Evolutionary conservation across 2,329 filamentous ascomycete species (phyloP).

Genomic region (Fusarium pseudoanthophilum): DNA sequence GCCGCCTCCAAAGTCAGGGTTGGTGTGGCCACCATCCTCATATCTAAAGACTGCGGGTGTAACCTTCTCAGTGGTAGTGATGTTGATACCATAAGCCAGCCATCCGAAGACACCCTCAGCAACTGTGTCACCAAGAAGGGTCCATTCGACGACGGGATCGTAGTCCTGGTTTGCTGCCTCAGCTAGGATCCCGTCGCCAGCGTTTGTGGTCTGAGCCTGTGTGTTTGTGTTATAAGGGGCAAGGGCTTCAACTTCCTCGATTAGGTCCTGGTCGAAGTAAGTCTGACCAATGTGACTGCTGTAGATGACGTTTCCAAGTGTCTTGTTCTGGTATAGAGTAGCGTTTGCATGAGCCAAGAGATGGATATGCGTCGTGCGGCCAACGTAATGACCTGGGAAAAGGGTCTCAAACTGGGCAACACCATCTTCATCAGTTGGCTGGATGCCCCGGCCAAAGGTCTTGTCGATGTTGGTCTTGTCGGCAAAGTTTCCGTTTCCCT

Average conservation of each 20-base stretch:
- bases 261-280: slow-evolving; percentile 70
- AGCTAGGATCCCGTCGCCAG: background rate
- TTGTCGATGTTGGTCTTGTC: slow-evolving; percentile 47
- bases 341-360: slow-evolving; percentile 53
- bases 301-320: slow-evolving; percentile 48
- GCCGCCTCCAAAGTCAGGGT: slow-evolving; percentile 4
- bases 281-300: slow-evolving; percentile 71
- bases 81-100: slow-evolving; percentile 63
- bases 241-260: slow-evolving; percentile 59
- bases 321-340: slow-evolving; percentile 47
- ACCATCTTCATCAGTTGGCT: slow-evolving; percentile 54
- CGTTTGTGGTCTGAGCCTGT: slow-evolving; percentile 46
- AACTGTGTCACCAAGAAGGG: slow-evolving; percentile 63
- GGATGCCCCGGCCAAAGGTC: slow-evolving; percentile 50
- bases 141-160: slow-evolving; percentile 68
- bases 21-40: slow-evolving; percentile 5
- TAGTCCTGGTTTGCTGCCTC: slow-evolving; percentile 64
- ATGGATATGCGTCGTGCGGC: slow-evolving; percentile 61
- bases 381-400: slow-evolving; percentile 58
- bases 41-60: slow-evolving; percentile 6
- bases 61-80: background rate
- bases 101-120: slow-evolving; percentile 64
- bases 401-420: slow-evolving; percentile 56
- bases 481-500: slow-evolving; percentile 57
- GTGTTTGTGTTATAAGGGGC: slow-evolving; percentile 61